Base-by-base conservation (phyloP, 2,329 filamentous ascomycete genomes). In the Trichoderma simmonsii region DNA sequence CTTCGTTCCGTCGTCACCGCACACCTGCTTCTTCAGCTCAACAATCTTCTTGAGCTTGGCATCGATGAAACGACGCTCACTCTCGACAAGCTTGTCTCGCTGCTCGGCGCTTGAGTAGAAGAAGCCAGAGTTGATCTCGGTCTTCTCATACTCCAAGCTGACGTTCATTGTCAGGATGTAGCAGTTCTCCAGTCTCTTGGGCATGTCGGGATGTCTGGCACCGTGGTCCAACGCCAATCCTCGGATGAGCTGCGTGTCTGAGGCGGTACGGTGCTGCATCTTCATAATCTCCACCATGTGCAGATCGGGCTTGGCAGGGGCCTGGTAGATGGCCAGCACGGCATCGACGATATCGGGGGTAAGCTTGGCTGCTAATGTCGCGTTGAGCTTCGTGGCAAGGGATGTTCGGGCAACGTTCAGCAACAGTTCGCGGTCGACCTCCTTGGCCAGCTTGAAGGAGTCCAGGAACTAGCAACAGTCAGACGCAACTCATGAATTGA, bases 281-380 rank as follows among this genome's bases (percentile, higher is more conserved):
- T 97, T 98, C 96, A 99, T 99, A 78, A 99, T 98, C 84, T 99
- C 96, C 76, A 99, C 89, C 96, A 99, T 99, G 86, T 98, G 95
- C 79, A 99, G 84, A 84, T 99, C 96, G 71, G 97, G 97, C 86
- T 98, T 98, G 74, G 90, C 90, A 30, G 93, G 93, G 21, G 93
- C 86, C 81, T 94, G 89, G 86, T 98, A 95, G 81, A 99, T 99
- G 75, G 96, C 90, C 71, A 99, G 90, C 62, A 99, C 96, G 73
- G 96, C 93, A 81, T 99, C 96, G 79, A 98, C 96, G 79, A 99
- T 97, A 78, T 94, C 93, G 72, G 96, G 94, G 0, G 95, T 98
- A 74, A 99, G 90, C 81, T 95, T 93, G 80, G 95, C 91, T 64
- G 96, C 96, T 73, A 99, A 90, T 48, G 91, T 92, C 74, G 90